A percentile compares a stretch with the other conserved stretches of the same genome.
phyloP scores from a whole-genome alignment of 225 moss, liverwort and hornwort genomes.

The Neckera pumila region DNA sequence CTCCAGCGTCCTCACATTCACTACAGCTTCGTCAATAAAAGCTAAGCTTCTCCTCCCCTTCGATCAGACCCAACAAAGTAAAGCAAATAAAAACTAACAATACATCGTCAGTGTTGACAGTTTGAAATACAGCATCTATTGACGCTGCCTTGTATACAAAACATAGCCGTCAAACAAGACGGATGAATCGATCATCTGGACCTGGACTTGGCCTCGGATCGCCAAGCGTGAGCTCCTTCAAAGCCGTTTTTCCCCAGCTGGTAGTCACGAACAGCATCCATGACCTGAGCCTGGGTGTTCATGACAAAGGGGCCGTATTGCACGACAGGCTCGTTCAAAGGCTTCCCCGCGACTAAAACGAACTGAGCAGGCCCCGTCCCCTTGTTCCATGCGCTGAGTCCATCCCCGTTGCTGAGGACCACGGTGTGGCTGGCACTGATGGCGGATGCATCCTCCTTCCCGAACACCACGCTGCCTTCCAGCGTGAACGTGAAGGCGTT shows the following conservation, averaged over 20 bases:
- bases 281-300: constrained; percentile 62
- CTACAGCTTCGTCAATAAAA: background rate
- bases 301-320: constrained; percentile 90
- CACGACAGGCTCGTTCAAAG: constrained; percentile 65
- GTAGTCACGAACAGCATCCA: constrained; percentile 54
- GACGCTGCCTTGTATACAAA: background rate
- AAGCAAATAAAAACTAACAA: background rate
- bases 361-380: constrained; percentile 32
- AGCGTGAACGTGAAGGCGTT: constrained; percentile 70
- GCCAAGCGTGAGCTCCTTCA: constrained; percentile 56
- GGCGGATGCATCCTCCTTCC: constrained; percentile 21
- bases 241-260: constrained; percentile 57
- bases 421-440: constrained; percentile 55
- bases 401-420: constrained; percentile 57
- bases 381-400: constrained; percentile 71
- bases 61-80: background rate
- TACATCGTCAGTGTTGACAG: background rate
- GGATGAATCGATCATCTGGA: background rate
- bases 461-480: constrained; percentile 43
- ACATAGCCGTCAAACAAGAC: too few species aligned
- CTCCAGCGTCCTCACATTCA: background rate
- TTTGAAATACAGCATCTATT: background rate
- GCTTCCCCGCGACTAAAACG: constrained; percentile 69
- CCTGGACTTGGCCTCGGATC: constrained; percentile 31
- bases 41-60: background rate